Percentiles rank a stretch among this genome's conserved stretches.
Conservation (phyloP, 495 filamentous ascomycete genomes). For the Niebla homalea region DNA sequence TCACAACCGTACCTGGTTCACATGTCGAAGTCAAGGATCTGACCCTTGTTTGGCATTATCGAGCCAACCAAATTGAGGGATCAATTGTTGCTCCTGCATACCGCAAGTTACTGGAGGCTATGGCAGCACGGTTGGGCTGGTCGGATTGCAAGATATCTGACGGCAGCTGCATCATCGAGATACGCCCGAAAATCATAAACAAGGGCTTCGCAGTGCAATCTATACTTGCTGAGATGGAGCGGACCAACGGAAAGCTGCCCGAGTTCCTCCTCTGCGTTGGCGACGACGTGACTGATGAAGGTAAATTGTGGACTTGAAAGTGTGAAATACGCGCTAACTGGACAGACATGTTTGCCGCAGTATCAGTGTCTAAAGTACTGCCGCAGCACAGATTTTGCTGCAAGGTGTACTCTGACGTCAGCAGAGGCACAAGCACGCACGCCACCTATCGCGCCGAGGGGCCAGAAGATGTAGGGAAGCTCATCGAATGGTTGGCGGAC, state of each 20-base stretch:
- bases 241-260: conserved; percentile 33
- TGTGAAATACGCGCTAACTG: not conserved
- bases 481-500: not conserved
- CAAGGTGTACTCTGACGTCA: conserved; percentile 39
- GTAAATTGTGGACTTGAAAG: conserved; percentile 33
- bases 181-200: conserved; percentile 91
- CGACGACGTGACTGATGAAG: conserved; percentile 96
- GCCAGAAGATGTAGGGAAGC: not conserved
- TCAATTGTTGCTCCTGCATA: not conserved
- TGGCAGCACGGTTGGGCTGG: conserved; percentile 48
- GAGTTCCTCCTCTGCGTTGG: conserved; percentile 82
- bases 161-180: conserved; percentile 90
- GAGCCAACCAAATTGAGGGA: conserved; percentile 65
- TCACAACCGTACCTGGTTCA: conserved; percentile 48
- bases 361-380: conserved; percentile 43
- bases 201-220: conserved; percentile 85
- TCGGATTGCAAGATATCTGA: conserved; percentile 81
- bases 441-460: not conserved
- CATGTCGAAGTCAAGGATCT: conserved; percentile 88
- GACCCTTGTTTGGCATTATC: conserved; percentile 94
- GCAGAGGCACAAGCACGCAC: not conserved
- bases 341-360: conserved; percentile 47
- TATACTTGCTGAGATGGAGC: conserved; percentile 46
- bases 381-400: conserved; percentile 65
- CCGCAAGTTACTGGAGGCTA: conserved; percentile 1